Percentiles rank a stretch among this genome's conserved stretches.
These are phyloP conservation scores for Starmera quercuum DNA, from an alignment of 805 yeast species.

Conservation along the genomic window DNA sequence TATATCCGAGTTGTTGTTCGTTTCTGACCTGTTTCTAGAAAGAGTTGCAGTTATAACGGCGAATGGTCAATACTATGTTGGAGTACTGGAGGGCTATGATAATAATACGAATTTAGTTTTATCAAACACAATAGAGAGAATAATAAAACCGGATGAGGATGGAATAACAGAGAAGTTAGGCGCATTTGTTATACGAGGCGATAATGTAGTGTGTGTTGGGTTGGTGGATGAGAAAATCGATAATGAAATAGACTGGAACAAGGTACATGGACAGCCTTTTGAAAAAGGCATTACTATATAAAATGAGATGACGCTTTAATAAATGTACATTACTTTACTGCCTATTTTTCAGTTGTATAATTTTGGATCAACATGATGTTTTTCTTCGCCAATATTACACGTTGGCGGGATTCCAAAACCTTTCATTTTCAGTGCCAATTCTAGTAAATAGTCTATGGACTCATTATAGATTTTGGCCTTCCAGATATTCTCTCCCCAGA, in stretches of 20 bases:
- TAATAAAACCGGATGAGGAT: constrained; percentile 30
- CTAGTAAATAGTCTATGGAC: constrained; percentile 84
- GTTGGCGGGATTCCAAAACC: constrained; percentile 55
- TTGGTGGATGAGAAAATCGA: constrained; percentile 38
- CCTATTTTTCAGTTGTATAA: constrained; percentile 11
- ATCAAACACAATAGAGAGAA: constrained; percentile 41
- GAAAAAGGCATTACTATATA: neutral
- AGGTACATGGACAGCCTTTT: constrained; percentile 15
- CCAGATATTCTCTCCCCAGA: constrained; percentile 93
- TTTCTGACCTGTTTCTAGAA: constrained; percentile 25
- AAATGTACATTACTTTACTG: constrained; percentile 16
- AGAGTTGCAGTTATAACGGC: constrained; percentile 48
- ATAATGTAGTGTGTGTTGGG: constrained; percentile 50
- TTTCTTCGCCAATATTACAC: constrained; percentile 25
- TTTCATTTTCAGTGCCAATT: constrained; percentile 77
- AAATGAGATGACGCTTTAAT: neutral
- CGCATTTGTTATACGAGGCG: constrained; percentile 49
- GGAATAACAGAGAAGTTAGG: constrained; percentile 31
- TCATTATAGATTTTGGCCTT: constrained; percentile 91
- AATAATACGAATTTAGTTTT: constrained; percentile 55
- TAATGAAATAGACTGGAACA: constrained; percentile 26
- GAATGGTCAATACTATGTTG: constrained; percentile 46
- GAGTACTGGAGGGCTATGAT: constrained; percentile 53
- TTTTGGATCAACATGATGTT: constrained; percentile 15
- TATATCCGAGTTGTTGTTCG: neutral